Evolutionary conservation across 768 basidiomycete species (phyloP).

Genomic region (Pisolithus orientalis): DNA sequence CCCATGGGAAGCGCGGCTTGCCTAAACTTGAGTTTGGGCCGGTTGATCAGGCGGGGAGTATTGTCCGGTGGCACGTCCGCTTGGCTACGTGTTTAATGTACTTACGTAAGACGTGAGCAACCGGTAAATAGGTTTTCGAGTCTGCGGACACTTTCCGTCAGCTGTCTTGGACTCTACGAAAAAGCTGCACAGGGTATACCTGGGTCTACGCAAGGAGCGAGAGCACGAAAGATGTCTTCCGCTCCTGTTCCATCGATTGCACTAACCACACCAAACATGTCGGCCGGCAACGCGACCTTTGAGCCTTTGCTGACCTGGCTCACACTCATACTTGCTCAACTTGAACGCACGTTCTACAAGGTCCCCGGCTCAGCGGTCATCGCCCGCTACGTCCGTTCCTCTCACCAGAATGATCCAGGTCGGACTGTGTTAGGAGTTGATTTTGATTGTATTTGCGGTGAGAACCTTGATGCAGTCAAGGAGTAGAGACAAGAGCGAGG

Average conservation of each 20-base stretch:
- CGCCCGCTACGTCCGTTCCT: conserved; percentile 88
- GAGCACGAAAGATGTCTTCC: neutral
- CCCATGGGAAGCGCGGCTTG: too few relatives aligned
- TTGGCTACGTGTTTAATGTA: too few relatives aligned
- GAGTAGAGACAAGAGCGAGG: conserved; percentile 77
- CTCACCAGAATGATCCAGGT: conserved; percentile 94
- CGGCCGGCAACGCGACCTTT: conserved; percentile 10
- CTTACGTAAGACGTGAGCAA: too few relatives aligned
- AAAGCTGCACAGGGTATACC: too few relatives aligned
- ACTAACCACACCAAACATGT: neutral
- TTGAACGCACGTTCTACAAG: conserved; percentile 64
- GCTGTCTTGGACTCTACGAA: too few relatives aligned
- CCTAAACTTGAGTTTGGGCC: neutral
- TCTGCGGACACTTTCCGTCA: too few relatives aligned
- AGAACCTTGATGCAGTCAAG: conserved; percentile 86
- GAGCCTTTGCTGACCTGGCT: conserved; percentile 61
- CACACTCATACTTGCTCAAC: conserved; percentile 49
- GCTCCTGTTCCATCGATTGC: neutral
- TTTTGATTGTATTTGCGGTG: conserved; percentile 83
- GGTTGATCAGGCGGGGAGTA: too few relatives aligned
- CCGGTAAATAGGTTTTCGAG: too few relatives aligned
- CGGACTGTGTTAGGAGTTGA: conserved; percentile 87
- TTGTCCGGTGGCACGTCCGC: too few relatives aligned
- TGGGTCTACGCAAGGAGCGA: too few relatives aligned
- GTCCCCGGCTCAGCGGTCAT: conserved; percentile 79